Conservation (phyloP, 768 basidiomycete species). For the Boletus huronensis region DNA sequence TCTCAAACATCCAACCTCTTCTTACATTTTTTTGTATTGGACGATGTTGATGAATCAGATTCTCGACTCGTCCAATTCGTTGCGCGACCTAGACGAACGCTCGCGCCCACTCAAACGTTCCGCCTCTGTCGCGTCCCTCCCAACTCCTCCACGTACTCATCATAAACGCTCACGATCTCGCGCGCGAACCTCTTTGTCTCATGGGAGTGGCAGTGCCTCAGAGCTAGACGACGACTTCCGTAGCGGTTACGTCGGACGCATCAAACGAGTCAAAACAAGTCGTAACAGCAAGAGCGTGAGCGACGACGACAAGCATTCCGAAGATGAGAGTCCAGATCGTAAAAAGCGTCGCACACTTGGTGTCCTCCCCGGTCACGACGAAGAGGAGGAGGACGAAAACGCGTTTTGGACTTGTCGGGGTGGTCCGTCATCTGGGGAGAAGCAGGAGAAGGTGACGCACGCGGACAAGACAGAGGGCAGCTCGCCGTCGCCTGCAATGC, state of each 20-base stretch:
- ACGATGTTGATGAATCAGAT: conserved; percentile 33
- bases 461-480: conserved; percentile 10
- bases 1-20: neutral
- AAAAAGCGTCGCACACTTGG: conserved; percentile 41
- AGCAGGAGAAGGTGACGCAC: neutral
- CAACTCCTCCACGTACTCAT: conserved; percentile 62
- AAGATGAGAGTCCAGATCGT: conserved; percentile 16
- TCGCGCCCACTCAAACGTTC: conserved; percentile 54
- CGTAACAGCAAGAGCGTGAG: conserved; percentile 13
- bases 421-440: conserved; percentile 12
- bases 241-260: conserved; percentile 6
- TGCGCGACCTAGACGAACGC: conserved; percentile 12
- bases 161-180: conserved; percentile 46
- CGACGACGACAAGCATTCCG: conserved; percentile 19
- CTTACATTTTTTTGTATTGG: neutral
- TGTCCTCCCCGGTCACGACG: conserved; percentile 38
- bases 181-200: conserved; percentile 43
- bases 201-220: conserved; percentile 37
- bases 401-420: conserved; percentile 26
- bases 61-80: conserved; percentile 32
- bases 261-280: conserved; percentile 15
- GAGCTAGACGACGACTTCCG: conserved; percentile 26
- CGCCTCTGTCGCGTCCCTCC: conserved; percentile 60
- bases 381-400: conserved; percentile 53
- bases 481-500: conserved; percentile 38